A percentile compares a stretch with the other conserved stretches of the same genome.
These are phyloP conservation scores for Aegle marmelos DNA, from an alignment of 345 rosid genomes.

Conservation along the genomic window DNA sequence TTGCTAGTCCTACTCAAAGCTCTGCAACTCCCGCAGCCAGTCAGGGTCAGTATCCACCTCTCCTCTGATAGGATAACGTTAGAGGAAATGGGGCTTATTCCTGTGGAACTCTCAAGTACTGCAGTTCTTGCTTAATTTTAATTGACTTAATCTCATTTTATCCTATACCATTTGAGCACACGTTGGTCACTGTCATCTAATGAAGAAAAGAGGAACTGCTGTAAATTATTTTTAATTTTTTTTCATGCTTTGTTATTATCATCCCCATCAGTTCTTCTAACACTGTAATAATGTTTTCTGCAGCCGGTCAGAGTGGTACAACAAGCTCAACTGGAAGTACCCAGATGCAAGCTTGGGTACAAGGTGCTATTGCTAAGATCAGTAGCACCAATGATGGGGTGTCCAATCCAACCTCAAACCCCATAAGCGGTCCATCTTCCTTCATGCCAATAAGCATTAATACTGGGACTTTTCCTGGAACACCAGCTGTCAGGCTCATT, in stretches of 20 bases:
- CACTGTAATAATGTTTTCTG: conserved; percentile 15
- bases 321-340: conserved; percentile 88
- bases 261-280: neutral
- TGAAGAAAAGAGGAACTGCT: conserved; percentile 1
- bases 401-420: conserved; percentile 56
- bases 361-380: conserved; percentile 97
- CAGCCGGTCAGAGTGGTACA: conserved; percentile 78
- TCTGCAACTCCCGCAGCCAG: conserved; percentile 66
- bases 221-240: neutral
- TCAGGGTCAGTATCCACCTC: conserved; percentile 61
- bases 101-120: neutral
- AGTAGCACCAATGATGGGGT: conserved; percentile 81
- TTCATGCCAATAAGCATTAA: conserved; percentile 98
- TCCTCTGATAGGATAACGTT: neutral
- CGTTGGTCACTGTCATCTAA: neutral
- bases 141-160: neutral
- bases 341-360: conserved; percentile 99
- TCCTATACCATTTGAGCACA: neutral
- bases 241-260: neutral
- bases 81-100: neutral
- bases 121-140: neutral
- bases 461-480: conserved; percentile 99
- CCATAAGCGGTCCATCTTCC: conserved; percentile 78
- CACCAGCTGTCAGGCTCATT: conserved; percentile 98
- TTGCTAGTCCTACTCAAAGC: conserved; percentile 85